Evolutionary conservation across 2,329 filamentous ascomycete genomes (phyloP).

Genomic region (Colletotrichum paranaense): DNA sequence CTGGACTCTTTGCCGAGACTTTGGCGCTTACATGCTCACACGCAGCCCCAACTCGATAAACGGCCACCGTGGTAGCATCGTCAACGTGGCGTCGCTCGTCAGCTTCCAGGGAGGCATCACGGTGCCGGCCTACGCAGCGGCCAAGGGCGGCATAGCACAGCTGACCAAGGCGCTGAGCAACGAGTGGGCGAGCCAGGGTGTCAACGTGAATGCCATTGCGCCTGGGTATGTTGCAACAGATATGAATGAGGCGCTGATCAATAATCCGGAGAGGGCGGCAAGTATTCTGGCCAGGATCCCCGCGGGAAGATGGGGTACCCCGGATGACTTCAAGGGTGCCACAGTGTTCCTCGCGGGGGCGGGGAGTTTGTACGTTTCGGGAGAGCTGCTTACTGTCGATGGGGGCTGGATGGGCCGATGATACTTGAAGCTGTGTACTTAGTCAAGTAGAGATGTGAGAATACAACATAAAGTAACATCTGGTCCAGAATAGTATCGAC

Average conservation of each 20-base stretch:
- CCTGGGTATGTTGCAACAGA: conserved; percentile 94
- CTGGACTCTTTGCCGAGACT: conserved; percentile 81
- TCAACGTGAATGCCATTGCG: conserved; percentile 88
- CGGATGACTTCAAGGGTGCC: conserved; percentile 89
- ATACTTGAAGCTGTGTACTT: not conserved
- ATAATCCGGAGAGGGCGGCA: conserved; percentile 74
- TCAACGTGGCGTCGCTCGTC: conserved; percentile 86
- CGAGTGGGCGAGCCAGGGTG: conserved; percentile 83
- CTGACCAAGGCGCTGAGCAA: conserved; percentile 87
- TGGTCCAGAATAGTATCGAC: not conserved
- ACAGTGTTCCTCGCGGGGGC: conserved; percentile 81
- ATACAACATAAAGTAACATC: not conserved
- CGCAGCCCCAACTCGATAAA: conserved; percentile 57
- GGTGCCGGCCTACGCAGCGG: conserved; percentile 87
- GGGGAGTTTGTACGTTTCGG: conserved; percentile 83
- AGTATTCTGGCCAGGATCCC: conserved; percentile 85
- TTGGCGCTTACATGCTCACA: conserved; percentile 81
- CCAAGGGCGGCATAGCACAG: conserved; percentile 87
- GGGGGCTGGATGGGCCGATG: conserved; percentile 94
- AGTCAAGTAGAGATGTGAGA: not conserved
- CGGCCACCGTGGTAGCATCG: conserved; percentile 75
- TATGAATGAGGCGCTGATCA: conserved; percentile 87
- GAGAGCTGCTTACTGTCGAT: conserved; percentile 85
- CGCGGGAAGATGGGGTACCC: conserved; percentile 82
- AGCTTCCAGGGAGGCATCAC: conserved; percentile 89